Percentiles rank a stretch among this genome's conserved stretches.
These are phyloP conservation scores for Fragaria ananassa DNA, from an alignment of 306 rosid species.

Conservation along the genomic window DNA sequence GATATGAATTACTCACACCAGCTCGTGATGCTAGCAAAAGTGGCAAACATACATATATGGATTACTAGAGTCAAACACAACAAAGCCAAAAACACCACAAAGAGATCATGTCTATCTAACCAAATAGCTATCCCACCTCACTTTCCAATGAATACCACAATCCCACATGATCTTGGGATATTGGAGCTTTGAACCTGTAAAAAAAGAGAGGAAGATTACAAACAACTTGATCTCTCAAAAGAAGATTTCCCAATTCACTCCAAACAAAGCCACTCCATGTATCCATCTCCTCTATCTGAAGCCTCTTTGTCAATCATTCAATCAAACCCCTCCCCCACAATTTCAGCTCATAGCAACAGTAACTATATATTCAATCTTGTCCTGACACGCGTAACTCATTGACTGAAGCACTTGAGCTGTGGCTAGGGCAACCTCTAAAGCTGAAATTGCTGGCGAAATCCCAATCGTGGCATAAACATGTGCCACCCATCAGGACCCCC, in stretches of 20 bases:
- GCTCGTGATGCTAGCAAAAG: background rate
- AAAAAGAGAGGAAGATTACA: conserved; percentile 28
- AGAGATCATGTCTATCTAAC: conserved; percentile 23
- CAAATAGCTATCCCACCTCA: conserved; percentile 33
- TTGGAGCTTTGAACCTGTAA: conserved; percentile 38
- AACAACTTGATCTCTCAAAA: conserved; percentile 27
- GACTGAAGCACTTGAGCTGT: conserved; percentile 30
- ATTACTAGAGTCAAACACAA: conserved; percentile 36
- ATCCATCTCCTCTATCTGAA: background rate
- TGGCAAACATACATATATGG: background rate
- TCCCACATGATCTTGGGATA: conserved; percentile 64
- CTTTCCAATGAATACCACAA: conserved; percentile 62
- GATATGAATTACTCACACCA: background rate
- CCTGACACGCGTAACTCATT: conserved; percentile 37
- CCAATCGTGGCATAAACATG: conserved; percentile 55
- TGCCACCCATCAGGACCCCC: conserved; percentile 36
- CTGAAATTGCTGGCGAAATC: conserved; percentile 30
- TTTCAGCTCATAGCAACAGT: background rate
- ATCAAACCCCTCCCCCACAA: conserved; percentile 11
- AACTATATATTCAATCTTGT: background rate
- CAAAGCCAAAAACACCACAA: conserved; percentile 25
- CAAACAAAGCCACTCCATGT: conserved; percentile 11
- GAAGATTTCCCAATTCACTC: conserved; percentile 36
- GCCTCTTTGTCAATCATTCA: background rate
- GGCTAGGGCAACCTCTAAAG: conserved; percentile 17